Conservation (phyloP, 2,329 filamentous ascomycete genomes). For the Epicoccum sorghinum region DNA sequence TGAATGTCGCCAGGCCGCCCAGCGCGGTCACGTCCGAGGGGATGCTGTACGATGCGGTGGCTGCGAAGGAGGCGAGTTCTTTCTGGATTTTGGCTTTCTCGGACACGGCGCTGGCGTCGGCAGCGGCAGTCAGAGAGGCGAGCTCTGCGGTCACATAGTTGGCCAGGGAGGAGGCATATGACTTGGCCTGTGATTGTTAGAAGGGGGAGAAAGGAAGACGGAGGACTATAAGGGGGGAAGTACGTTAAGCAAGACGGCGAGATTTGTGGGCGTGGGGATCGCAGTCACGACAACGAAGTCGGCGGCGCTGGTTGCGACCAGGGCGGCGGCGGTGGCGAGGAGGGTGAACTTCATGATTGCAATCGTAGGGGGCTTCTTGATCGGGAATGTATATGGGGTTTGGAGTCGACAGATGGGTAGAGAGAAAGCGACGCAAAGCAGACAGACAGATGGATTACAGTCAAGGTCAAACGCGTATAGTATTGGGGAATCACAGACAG, state of each 20-base stretch:
- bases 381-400: neutral
- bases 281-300: constrained; percentile 31
- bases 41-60: constrained; percentile 26
- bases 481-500: neutral
- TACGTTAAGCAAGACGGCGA: constrained; percentile 26
- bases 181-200: constrained; percentile 3
- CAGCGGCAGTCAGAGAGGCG: constrained; percentile 19
- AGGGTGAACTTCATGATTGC: constrained; percentile 27
- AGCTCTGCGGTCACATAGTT: constrained; percentile 20
- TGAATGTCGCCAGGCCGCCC: constrained; percentile 22
- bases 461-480: neutral
- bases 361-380: neutral
- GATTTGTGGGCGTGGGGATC: constrained; percentile 20
- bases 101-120: constrained; percentile 14
- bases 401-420: neutral
- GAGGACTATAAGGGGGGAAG: too few relatives aligned
- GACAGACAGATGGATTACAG: neutral
- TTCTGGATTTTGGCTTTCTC: constrained; percentile 25
- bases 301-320: constrained; percentile 23
- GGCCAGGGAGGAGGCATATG: constrained; percentile 23
- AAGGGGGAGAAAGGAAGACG: neutral
- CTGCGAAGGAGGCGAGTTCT: constrained; percentile 28
- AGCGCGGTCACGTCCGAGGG: constrained; percentile 24
- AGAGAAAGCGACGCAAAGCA: neutral
- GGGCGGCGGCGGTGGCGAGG: constrained; percentile 25